Evolutionary conservation across 75 land plant genomes (phyloP), one percentile per base, ranked within the genome.

Genomic region (Sequoiadendron giganteum): DNA sequence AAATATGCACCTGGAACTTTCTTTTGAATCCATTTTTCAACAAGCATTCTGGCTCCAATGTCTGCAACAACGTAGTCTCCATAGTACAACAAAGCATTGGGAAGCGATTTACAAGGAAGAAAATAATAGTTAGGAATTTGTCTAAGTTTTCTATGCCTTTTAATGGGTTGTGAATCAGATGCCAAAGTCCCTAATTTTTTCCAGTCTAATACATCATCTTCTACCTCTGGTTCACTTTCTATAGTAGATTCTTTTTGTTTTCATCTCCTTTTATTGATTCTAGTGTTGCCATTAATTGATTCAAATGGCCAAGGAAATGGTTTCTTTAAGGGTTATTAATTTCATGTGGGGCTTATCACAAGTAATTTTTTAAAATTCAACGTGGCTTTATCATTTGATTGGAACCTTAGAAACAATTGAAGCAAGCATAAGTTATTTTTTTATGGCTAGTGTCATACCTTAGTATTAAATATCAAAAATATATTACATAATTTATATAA

Each of bases 21-120:
- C 90, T 92, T 93, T 34, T 96, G 88, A 45, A 96, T 96, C 98
- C 96, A 94, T 45, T 89, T 73, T 87, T 95, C 95, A 32, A 93
- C 85, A 15, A 95, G 86, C 98, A 96, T 95, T 19, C 96, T 96
- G 21, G 95, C 94, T 75, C 95, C 98, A 79, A 96, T 49, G 61
- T 96, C 98, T 65, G 94, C 98, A 70, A 90, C 94, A 21, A 85
- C 84, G 75, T 88, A 83, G 18, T 93, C 72, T 9, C 94, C 94
- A 85, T 91, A 94, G 55, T 92, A 77, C 0, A 91, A 95, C 45
- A 95, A 89, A 42, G 94, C 87, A 28, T 85, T 68, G 3, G 94
- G 95, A 30, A 89, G 42, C 3, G 98, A 92, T 75, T 90, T 86
- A 3, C 95, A 86, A 79, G 98, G 96, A 70, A 95, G 91, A 83